Percentiles rank a stretch among this genome's conserved stretches.
phyloP scores from a whole-genome alignment of 1,139 yeast genomes.

The Candida frijolesensis region DNA sequence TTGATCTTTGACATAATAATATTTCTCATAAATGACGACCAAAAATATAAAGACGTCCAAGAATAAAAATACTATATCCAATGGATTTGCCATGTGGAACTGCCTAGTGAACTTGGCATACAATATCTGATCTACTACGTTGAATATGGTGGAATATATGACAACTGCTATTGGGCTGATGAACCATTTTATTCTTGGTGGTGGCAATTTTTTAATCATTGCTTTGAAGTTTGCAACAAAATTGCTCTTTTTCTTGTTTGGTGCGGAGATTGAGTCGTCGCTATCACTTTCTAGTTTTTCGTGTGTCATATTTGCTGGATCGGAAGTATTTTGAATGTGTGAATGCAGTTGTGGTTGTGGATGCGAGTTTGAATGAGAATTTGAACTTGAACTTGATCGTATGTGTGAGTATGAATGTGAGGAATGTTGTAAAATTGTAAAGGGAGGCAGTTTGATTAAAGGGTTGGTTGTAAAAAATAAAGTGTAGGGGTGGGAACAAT shows the following conservation, averaged over 20 bases:
- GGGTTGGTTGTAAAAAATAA: background rate
- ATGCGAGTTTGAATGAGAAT: background rate
- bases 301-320: background rate
- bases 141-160: constrained; percentile 13
- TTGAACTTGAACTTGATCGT: too few species aligned
- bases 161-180: constrained; percentile 12
- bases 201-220: background rate
- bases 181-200: constrained; percentile 11
- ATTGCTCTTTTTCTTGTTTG: background rate
- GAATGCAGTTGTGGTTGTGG: background rate
- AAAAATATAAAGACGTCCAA: constrained; percentile 10
- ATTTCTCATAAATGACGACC: constrained; percentile 8
- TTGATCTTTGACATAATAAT: constrained; percentile 1
- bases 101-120: constrained; percentile 9
- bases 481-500: background rate
- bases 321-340: background rate
- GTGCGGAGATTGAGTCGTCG: background rate
- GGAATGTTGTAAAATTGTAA: background rate
- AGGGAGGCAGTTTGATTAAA: background rate
- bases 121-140: constrained; percentile 11
- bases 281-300: constrained; percentile 1
- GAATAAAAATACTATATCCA: constrained; percentile 7
- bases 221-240: background rate
- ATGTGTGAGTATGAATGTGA: background rate
- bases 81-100: constrained; percentile 4